These are phyloP conservation scores for Lentinus tigrinus DNA, from an alignment of 768 basidiomycete genomes.

Conservation along the genomic window DNA sequence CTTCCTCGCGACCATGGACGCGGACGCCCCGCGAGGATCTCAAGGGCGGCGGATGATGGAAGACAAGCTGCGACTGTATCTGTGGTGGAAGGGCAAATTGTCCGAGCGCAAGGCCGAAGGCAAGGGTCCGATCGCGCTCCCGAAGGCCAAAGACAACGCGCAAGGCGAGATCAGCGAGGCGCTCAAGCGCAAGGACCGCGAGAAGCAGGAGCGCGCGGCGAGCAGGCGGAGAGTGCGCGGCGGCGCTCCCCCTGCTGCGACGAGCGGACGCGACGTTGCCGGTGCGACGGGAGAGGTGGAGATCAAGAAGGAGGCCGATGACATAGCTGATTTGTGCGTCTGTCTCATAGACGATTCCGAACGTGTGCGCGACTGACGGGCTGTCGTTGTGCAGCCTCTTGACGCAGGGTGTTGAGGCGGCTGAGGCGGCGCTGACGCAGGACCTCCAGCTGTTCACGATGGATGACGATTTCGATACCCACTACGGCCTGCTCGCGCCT, in stretches of 20 bases:
- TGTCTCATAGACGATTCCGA: not conserved
- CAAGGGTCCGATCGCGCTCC: constrained; percentile 27
- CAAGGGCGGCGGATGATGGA: constrained; percentile 82
- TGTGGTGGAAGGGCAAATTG: constrained; percentile 76
- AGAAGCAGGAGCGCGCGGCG: constrained; percentile 54
- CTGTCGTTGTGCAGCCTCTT: constrained; percentile 22
- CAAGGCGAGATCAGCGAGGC: constrained; percentile 63
- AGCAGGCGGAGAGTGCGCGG: constrained; percentile 77
- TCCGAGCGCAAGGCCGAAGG: constrained; percentile 37
- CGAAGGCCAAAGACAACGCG: constrained; percentile 20
- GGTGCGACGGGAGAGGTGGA: constrained; percentile 7
- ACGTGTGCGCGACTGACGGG: not conserved
- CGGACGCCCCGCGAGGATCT: constrained; percentile 52
- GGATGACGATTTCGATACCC: constrained; percentile 63
- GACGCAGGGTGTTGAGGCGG: constrained; percentile 18
- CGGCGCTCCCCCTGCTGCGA: constrained; percentile 44
- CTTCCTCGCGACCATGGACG: constrained; percentile 70
- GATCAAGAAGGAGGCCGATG: constrained; percentile 45
- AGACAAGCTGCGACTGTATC: constrained; percentile 63
- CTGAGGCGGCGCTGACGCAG: constrained; percentile 1
- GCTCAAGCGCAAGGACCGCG: constrained; percentile 72
- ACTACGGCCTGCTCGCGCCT: constrained; percentile 77
- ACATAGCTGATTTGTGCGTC: constrained; percentile 60
- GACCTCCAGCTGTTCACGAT: constrained; percentile 27
- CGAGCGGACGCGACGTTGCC: constrained; percentile 6